phyloP scores from a whole-genome alignment of 1,284 basidiomycete genomes.

The Microbotryum silenes-acaulis region DNA sequence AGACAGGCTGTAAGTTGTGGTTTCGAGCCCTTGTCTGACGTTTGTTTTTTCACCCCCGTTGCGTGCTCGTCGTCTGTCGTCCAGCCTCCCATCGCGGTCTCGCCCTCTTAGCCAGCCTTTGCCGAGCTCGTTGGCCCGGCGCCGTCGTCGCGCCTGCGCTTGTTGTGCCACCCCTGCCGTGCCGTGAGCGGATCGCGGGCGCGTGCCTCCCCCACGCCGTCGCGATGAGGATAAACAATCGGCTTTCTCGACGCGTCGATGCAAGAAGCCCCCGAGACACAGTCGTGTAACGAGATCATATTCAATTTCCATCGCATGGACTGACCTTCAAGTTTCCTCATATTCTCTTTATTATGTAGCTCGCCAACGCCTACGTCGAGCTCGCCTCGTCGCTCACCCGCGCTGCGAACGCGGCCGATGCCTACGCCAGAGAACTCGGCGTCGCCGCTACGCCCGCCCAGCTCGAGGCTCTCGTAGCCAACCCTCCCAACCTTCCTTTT shows the following conservation, averaged over 20 bases:
- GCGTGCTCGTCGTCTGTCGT: not conserved
- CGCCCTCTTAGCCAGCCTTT: not conserved
- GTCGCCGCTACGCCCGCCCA: constrained; percentile 22
- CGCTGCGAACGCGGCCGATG: constrained; percentile 40
- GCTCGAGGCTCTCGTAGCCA: constrained; percentile 28
- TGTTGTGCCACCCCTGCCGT: not conserved
- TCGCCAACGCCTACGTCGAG: constrained; percentile 37
- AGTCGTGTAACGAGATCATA: not conserved
- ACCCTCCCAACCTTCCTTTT: constrained; percentile 27
- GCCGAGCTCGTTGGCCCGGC: not conserved
- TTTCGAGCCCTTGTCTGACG: not conserved
- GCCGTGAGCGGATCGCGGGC: not conserved
- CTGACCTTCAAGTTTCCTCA: not conserved
- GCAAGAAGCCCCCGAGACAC: not conserved
- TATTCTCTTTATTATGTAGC: constrained; percentile 4
- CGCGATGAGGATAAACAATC: not conserved
- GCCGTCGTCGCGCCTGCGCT: not conserved
- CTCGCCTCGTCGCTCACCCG: constrained; percentile 42
- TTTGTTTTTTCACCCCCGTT: not conserved
- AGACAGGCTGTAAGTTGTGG: constrained; percentile 7
- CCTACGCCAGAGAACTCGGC: constrained; percentile 37
- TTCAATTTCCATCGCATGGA: not conserved
- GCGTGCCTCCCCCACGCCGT: not conserved
- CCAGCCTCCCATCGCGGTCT: not conserved
- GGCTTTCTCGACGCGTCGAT: not conserved